A percentile compares a stretch with the other conserved stretches of the same genome.
Conservation (phyloP, 805 yeast species). For the Starmerella bombicola region DNA sequence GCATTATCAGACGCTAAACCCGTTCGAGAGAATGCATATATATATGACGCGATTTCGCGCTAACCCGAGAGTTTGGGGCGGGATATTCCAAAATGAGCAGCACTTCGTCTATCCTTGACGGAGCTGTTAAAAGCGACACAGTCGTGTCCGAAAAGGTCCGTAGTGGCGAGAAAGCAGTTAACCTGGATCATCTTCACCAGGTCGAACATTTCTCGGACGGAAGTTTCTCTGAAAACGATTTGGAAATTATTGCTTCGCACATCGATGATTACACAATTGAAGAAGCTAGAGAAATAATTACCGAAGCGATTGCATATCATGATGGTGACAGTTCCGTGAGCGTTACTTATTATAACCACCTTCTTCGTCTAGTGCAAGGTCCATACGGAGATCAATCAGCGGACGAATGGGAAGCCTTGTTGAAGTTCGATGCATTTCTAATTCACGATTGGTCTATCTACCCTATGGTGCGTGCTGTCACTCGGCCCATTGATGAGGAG, state of each 20-base stretch:
- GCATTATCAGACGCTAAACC: too few species aligned
- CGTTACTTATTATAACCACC: constrained; percentile 29
- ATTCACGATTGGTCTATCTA: constrained; percentile 39
- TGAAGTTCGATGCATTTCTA: constrained; percentile 35
- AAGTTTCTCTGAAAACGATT: constrained; percentile 21
- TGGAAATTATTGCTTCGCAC: constrained; percentile 14
- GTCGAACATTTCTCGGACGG: constrained; percentile 26
- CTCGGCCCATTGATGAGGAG: constrained; percentile 40
- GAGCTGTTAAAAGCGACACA: neutral
- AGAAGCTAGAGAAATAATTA: constrained; percentile 34
- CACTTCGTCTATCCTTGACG: constrained; percentile 1
- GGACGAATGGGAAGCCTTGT: constrained; percentile 23
- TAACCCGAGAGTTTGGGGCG: too few species aligned
- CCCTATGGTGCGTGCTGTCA: constrained; percentile 48
- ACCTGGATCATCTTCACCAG: constrained; percentile 18
- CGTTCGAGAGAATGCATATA: too few species aligned
- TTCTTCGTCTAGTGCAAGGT: constrained; percentile 25
- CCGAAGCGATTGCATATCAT: constrained; percentile 33
- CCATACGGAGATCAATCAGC: constrained; percentile 8
- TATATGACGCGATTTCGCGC: too few species aligned
- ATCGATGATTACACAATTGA: constrained; percentile 25
- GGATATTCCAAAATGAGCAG: too few species aligned
- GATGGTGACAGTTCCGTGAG: constrained; percentile 40
- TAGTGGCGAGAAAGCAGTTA: neutral
- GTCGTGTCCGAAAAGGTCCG: neutral